A percentile compares a stretch with the other conserved stretches of the same genome.
Conservation (phyloP, 2,329 filamentous ascomycete genomes). For the Dryadomyces quercivorus region DNA sequence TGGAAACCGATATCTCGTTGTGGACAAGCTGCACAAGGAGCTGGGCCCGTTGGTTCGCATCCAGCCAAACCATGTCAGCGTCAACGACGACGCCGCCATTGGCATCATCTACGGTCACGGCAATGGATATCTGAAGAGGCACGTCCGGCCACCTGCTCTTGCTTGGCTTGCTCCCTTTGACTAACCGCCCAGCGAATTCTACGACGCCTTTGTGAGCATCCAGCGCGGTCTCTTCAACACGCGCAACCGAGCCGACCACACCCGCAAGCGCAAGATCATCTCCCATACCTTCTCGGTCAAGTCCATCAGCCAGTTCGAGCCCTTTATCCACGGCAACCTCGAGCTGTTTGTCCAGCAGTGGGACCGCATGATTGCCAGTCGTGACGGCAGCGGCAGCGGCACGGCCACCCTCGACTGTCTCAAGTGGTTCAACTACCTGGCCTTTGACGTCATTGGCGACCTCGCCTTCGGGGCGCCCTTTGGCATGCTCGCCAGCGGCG, state of each 20-base stretch:
- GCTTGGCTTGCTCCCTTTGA: not conserved
- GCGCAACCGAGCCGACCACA: conserved; percentile 67
- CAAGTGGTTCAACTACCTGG: conserved; percentile 64
- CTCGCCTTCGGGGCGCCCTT: conserved; percentile 67
- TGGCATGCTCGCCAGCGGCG: conserved; percentile 68
- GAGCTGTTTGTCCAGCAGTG: conserved; percentile 62
- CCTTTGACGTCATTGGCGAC: conserved; percentile 40
- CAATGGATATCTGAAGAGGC: conserved; percentile 64
- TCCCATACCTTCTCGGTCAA: conserved; percentile 79
- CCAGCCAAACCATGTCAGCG: conserved; percentile 71
- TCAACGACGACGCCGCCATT: conserved; percentile 73
- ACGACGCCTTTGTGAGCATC: conserved; percentile 85
- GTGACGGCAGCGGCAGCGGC: conserved; percentile 28
- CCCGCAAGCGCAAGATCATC: conserved; percentile 79
- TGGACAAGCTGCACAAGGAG: conserved; percentile 64
- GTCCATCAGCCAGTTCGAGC: conserved; percentile 72
- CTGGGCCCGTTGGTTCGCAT: conserved; percentile 72
- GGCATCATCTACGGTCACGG: conserved; percentile 66
- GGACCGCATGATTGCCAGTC: conserved; percentile 41
- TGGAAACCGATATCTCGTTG: conserved; percentile 49
- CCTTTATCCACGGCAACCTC: conserved; percentile 74
- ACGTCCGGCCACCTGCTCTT: conserved; percentile 12
- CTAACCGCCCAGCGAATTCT: conserved; percentile 54
- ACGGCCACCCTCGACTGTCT: conserved; percentile 60
- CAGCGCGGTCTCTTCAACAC: conserved; percentile 82